These are phyloP conservation scores for Apiospora phragmitis DNA, from an alignment of 2,329 filamentous ascomycete species.

Conservation along the genomic window DNA sequence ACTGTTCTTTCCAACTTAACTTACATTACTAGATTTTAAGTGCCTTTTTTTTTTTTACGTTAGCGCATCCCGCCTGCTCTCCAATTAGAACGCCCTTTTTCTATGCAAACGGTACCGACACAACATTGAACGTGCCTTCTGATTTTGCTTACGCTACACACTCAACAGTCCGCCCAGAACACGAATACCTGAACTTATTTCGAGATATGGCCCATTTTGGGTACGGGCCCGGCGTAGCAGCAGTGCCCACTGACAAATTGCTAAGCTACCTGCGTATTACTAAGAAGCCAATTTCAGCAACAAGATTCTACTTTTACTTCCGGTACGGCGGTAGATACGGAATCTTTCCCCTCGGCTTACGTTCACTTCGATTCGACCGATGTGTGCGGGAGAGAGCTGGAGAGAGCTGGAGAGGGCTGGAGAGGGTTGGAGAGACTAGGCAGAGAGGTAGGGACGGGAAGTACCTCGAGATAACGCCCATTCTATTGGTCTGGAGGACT, in stretches of 20 bases:
- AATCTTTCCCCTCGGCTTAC: not conserved
- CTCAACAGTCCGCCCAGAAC: not conserved
- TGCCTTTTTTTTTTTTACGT: no score
- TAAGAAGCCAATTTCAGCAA: constrained; percentile 2
- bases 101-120: not conserved
- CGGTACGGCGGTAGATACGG: not conserved
- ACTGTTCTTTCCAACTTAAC: not conserved
- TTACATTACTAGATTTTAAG: not conserved
- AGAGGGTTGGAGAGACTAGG: not conserved
- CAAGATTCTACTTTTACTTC: not conserved
- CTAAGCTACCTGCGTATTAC: not conserved
- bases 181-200: not conserved
- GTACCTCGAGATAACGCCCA: not conserved
- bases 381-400: not conserved
- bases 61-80: not conserved
- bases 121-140: not conserved
- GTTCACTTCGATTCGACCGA: not conserved
- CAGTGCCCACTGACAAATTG: constrained; percentile 3
- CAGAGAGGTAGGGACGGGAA: not conserved
- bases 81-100: not conserved
- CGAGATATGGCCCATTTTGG: not conserved
- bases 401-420: not conserved
- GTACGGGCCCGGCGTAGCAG: not conserved
- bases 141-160: not conserved
- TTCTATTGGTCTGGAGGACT: not conserved